phyloP scores from a whole-genome alignment of 495 filamentous ascomycete genomes.

The Lepraria neglecta region DNA sequence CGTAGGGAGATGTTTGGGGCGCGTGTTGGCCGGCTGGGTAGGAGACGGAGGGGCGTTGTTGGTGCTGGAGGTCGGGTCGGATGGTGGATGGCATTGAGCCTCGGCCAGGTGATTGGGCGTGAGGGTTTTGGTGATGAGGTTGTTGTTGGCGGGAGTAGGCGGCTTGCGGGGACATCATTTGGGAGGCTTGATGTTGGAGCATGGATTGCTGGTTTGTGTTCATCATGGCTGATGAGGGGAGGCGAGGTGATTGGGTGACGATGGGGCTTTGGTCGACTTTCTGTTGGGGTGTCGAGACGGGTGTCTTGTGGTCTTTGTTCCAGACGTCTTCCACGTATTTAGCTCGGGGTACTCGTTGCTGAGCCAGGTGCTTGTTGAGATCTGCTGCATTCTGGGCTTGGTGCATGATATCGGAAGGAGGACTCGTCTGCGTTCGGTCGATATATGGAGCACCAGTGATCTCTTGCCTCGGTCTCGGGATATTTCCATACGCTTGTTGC shows the following conservation, averaged over 20 bases:
- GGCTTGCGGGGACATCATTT: slow-evolving; percentile 37
- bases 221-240: slow-evolving; percentile 36
- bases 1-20: slow-evolving; percentile 41
- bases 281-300: slow-evolving; percentile 47
- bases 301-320: slow-evolving; percentile 68
- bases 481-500: slow-evolving; percentile 71
- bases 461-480: slow-evolving; percentile 83
- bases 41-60: slow-evolving; percentile 38
- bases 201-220: slow-evolving; percentile 38
- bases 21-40: slow-evolving; percentile 35
- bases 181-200: slow-evolving; percentile 36
- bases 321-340: slow-evolving; percentile 73
- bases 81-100: slow-evolving; percentile 37
- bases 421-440: slow-evolving; percentile 73
- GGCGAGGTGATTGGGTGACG: slow-evolving; percentile 42
- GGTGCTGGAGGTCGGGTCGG: slow-evolving; percentile 42
- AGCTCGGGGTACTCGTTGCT: slow-evolving; percentile 64
- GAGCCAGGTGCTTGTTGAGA: slow-evolving; percentile 74
- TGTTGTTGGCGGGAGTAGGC: slow-evolving; percentile 29
- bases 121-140: slow-evolving; percentile 37
- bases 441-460: slow-evolving; percentile 82
- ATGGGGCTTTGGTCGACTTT: slow-evolving; percentile 45
- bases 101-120: slow-evolving; percentile 42
- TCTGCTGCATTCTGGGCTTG: slow-evolving; percentile 86
- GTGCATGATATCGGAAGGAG: slow-evolving; percentile 75